Conservation (phyloP, 176 grass and related monocot species). For the sorghum (Sorghum bicolor) region DNA sequence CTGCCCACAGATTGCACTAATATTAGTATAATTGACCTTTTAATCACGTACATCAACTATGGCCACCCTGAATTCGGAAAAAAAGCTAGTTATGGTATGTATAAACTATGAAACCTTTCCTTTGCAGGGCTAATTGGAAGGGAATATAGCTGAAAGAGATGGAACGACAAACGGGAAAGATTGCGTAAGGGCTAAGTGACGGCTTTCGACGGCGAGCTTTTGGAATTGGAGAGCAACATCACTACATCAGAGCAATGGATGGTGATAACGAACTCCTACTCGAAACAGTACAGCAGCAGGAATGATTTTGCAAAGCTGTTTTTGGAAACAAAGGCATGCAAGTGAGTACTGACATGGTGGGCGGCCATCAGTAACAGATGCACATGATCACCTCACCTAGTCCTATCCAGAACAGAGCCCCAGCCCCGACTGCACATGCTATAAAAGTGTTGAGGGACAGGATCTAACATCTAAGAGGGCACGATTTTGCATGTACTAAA, state of each 20-base stretch:
- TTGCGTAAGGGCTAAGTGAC: constrained; percentile 67
- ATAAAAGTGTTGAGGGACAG: constrained; percentile 1
- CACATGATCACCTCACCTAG: constrained; percentile 6
- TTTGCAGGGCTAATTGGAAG: constrained; percentile 35
- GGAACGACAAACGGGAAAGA: constrained; percentile 34
- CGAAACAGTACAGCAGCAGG: constrained; percentile 12
- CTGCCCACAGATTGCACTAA: constrained; percentile 16
- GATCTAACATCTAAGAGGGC: constrained; percentile 13
- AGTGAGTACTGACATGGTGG: background rate
- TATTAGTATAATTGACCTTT: background rate
- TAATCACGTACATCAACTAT: background rate
- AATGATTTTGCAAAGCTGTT: background rate
- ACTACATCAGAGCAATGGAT: constrained; percentile 24
- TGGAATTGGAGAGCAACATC: constrained; percentile 31
- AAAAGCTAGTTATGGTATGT: constrained; percentile 29
- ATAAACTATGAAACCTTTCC: background rate
- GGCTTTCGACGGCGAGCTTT: constrained; percentile 43
- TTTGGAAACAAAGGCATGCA: constrained; percentile 28
- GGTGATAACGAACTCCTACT: constrained; percentile 24
- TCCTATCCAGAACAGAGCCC: constrained; percentile 22
- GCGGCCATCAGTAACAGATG: background rate
- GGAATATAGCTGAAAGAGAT: constrained; percentile 60
- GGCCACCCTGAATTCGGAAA: background rate
- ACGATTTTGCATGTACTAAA: constrained; percentile 26
- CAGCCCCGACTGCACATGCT: background rate